Evolutionary conservation across 2,329 filamentous ascomycete genomes (phyloP).

Genomic region (Graphilbum sp.): DNA sequence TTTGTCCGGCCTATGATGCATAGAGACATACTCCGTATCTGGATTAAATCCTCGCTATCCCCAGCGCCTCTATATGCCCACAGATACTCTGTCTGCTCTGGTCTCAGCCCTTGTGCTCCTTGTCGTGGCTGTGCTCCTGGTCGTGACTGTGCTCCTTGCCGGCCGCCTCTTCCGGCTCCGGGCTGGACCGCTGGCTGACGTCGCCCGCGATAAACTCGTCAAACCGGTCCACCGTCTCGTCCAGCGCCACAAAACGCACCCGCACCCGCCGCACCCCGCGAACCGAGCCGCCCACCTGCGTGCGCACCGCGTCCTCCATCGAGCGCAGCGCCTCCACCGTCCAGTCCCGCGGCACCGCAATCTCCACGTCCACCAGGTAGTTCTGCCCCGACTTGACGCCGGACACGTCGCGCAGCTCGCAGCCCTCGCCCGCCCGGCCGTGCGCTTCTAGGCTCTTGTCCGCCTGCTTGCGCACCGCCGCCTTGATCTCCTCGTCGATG

Average conservation of each 20-base stretch:
- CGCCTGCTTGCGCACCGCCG: constrained; percentile 50
- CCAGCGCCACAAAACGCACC: constrained; percentile 64
- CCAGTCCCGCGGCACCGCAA: constrained; percentile 64
- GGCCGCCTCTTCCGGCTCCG: constrained; percentile 38
- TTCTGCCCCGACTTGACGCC: constrained; percentile 95
- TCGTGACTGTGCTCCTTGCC: constrained; percentile 25
- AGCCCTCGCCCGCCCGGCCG: no score
- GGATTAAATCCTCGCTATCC: no score
- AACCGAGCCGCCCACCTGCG: constrained; percentile 57
- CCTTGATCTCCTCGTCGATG: constrained; percentile 71
- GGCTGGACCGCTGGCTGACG: constrained; percentile 37
- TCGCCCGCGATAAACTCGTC: constrained; percentile 66
- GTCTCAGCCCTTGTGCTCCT: no score
- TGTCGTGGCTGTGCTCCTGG: constrained; percentile 15
- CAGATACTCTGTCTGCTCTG: no score
- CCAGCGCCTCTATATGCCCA: no score
- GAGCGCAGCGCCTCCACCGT: constrained; percentile 52
- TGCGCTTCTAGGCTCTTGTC: constrained; percentile 43
- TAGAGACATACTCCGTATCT: no score
- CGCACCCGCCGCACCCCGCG: constrained; percentile 71
- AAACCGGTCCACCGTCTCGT: constrained; percentile 37
- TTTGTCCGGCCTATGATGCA: background rate
- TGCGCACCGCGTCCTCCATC: constrained; percentile 59
- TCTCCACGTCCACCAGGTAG: constrained; percentile 79
- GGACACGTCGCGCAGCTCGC: constrained; percentile 60